Conservation (phyloP, 805 yeast species). For the Scheffersomyces stipitis region DNA sequence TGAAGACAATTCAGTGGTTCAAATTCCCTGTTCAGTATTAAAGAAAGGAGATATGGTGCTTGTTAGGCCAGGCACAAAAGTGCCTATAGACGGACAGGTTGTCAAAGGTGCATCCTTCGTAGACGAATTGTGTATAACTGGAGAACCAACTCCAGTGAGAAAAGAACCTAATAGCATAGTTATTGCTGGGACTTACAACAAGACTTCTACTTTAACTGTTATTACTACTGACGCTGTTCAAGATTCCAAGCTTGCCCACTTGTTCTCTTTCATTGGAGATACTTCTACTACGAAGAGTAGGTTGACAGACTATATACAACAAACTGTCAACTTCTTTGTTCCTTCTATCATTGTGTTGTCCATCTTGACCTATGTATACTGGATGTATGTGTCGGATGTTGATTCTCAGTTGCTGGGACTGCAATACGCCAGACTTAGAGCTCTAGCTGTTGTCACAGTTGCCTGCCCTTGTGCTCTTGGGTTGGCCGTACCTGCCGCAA, state of each 20-base stretch:
- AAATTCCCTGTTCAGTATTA: conserved; percentile 6
- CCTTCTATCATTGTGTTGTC: conserved; percentile 5
- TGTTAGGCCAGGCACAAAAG: conserved; percentile 7
- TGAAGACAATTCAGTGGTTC: conserved; percentile 2
- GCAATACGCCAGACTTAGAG: conserved; percentile 5
- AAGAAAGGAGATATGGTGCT: conserved; percentile 6
- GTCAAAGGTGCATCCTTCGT: conserved; percentile 3
- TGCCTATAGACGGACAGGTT: conserved; percentile 7
- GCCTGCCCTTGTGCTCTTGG: conserved; percentile 9
- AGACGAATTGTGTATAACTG: conserved; percentile 7
- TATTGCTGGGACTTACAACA: conserved; percentile 6
- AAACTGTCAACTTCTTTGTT: conserved; percentile 2
- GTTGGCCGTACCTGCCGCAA: conserved; percentile 6
- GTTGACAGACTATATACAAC: conserved; percentile 1
- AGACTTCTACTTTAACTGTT: conserved; percentile 1
- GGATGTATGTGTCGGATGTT: background rate
- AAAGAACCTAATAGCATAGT: conserved; percentile 3
- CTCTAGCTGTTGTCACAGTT: conserved; percentile 7
- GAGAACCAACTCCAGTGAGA: conserved; percentile 6
- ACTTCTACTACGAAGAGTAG: background rate
- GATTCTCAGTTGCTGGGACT: conserved; percentile 1
- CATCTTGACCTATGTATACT: conserved; percentile 4
- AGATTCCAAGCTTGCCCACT: background rate
- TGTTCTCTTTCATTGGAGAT: background rate
- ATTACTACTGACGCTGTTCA: conserved; percentile 1